Percentiles rank a stretch among this genome's conserved stretches.
These are phyloP conservation scores for Teratosphaeria zuluensis DNA, from an alignment of 2,329 filamentous ascomycete species.

Conservation along the genomic window DNA sequence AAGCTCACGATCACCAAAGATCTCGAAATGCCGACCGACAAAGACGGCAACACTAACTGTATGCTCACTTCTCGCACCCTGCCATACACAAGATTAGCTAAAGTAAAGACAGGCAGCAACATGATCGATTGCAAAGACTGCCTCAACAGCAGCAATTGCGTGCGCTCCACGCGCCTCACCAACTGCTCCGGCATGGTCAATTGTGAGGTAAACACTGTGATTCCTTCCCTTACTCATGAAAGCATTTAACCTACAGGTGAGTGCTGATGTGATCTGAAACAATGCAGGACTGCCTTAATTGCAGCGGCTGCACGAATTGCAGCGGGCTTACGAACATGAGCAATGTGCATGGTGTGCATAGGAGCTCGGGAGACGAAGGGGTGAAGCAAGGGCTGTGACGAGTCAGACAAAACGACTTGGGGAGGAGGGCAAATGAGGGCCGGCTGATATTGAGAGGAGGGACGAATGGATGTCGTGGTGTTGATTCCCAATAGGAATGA, in stretches of 20 bases:
- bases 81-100: neutral
- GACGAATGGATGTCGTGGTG: too few species aligned
- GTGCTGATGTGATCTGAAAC: too few species aligned
- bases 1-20: neutral
- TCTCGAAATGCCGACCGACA: neutral
- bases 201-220: constrained; percentile 1
- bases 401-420: neutral
- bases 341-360: constrained; percentile 6
- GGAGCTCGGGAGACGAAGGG: neutral
- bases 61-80: neutral
- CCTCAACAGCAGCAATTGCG: constrained; percentile 8
- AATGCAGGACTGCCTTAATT: constrained; percentile 2
- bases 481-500: neutral
- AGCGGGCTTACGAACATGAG: constrained; percentile 7
- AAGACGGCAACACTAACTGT: constrained; percentile 8
- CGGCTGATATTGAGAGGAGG: too few species aligned
- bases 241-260: too few species aligned
- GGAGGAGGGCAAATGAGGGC: too few species aligned
- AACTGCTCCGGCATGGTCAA: constrained; percentile 8
- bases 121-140: constrained; percentile 10
- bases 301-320: constrained; percentile 10
- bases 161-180: constrained; percentile 4
- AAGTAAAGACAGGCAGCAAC: constrained; percentile 2
- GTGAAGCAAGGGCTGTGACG: neutral
- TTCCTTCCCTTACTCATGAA: too few species aligned